Evolutionary conservation across 139 green algal genomes (phyloP), one percentile per base, ranked within the genome.

Genomic region (Picochlorum costavermella): DNA sequence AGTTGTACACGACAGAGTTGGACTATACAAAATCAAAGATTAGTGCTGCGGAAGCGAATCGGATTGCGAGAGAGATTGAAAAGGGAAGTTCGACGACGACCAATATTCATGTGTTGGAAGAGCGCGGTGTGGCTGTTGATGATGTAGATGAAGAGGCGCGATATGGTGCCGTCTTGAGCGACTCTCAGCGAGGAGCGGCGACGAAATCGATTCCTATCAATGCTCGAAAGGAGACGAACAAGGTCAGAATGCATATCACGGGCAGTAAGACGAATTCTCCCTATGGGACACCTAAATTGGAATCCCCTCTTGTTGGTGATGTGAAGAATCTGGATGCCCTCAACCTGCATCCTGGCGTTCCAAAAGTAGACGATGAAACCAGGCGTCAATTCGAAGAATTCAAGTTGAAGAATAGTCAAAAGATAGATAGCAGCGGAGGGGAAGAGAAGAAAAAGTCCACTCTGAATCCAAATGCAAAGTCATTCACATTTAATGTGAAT

Each of bases 31-130:
- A 76, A 49, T 88, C 77, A 20, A 63, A 61, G 5, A 93, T 94
- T 58, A 71, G 51, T 13, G 79, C 88, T 62, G 75, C 60, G 1
- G 85, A 92, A 62, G 89, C 89, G 1, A 74, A 64, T 8, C 81
- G 89, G 23, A 73, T 96, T 49, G 89, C 89, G 0, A 56, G 68
- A 0, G 89, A 96, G 66, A 96, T 96, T 48, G 83, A 94, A 70
- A 20, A 56, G 3, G 55, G 69, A 17, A 37, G 23, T 23, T 67
- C 60, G 20, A 23, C 17, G 3, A 28, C 45, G 26, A 50, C 45
- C 36, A 95, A 92, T 67, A 59, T 69, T 10, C 89, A 96, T 67
- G 20, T 91, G 63, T 65, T 81, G 26, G 89, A 96, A 73, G 88
- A 95, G 81, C 78, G 88, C 0, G 84, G 86, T 5, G 67, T 78